Base-by-base conservation (phyloP, 305 asterid species). In the Euphrasia arctica region DNA sequence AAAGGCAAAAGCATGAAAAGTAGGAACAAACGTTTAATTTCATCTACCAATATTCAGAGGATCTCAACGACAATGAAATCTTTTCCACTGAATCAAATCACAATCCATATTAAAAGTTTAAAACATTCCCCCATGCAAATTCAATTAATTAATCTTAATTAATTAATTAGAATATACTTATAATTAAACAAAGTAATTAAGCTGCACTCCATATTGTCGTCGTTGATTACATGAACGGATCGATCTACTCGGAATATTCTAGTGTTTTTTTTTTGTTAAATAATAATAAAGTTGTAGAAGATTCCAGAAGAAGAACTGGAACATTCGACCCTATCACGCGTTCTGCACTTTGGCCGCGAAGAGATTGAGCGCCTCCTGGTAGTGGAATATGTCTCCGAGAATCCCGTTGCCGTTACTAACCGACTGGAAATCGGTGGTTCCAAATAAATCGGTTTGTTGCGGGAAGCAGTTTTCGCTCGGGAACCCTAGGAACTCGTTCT, bases 381-480 rank as follows among this genome's bases (percentile, higher is more conserved):
- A 80, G 70, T 87, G 97, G 39, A 81, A 80, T n/a, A 81, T 76
- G 54, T 86, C 93, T 0, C 84, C 87, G 43, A 73, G 9, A 54
- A 79, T 68, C 8, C 77, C 77, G 48, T 78, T 81, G 2, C 22
- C 22, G 22, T 18, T 18, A 18, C 22, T 18, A 18, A 18, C 22
- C 22, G 22, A 18, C 22, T 18, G 22, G 22, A 18, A 18, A 18
- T 18, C 22, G 22, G 22, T 18, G 22, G 22, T 18, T 18, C 22
- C 22, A 18, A 18, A 18, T 18, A 18, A 18, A 18, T 18, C 22
- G 22, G 22, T 18, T 18, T 18, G 22, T 18, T 18, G 22, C 22
- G 22, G 22, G 22, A 71, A 18, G 34, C 27, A 28, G 58, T 54
- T 50, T 10, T 41, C 7, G 22, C 49, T 13, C 12, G 69, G 80